These are phyloP conservation scores for Balamuthia mandrillaris DNA, from an alignment of 208 protist genomes.

Conservation along the genomic window DNA sequence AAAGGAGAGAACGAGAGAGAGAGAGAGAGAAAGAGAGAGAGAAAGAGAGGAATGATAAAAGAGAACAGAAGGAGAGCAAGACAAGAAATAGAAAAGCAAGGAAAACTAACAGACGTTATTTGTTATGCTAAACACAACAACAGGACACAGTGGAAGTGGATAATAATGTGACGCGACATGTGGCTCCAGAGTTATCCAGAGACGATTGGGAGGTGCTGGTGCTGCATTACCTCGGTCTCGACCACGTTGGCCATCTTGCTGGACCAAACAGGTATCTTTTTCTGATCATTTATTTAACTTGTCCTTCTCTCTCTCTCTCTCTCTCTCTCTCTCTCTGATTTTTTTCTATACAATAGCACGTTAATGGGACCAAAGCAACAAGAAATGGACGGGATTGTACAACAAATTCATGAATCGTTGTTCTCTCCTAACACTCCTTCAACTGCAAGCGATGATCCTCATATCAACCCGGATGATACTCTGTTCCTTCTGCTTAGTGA, in stretches of 20 bases:
- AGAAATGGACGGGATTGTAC: not conserved
- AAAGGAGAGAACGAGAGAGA: no score
- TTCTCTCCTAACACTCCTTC: no score
- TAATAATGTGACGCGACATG: slow-evolving; percentile 40
- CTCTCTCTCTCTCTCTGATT: no score
- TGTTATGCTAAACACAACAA: no score
- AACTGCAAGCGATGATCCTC: no score
- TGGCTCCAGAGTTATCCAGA: not conserved
- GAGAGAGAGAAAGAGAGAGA: no score
- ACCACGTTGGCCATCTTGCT: slow-evolving; percentile 56
- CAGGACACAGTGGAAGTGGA: slow-evolving; percentile 41
- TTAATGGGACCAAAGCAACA: not conserved
- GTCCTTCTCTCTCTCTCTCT: no score
- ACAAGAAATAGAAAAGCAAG: no score
- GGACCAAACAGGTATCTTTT: not conserved
- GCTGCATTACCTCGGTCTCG: slow-evolving; percentile 56
- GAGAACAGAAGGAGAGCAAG: slow-evolving; percentile 27
- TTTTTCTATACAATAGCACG: slow-evolving; percentile 7
- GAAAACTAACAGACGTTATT: no score
- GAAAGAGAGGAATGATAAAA: not conserved
- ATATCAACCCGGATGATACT: no score
- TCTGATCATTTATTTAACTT: not conserved
- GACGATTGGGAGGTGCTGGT: slow-evolving; percentile 34
- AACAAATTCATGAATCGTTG: not conserved
- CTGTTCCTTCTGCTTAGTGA: slow-evolving; percentile 40